Evolutionary conservation across 1,284 basidiomycete species (phyloP), one percentile per base, ranked within the genome.

Genomic region (Sporisorium scitamineum): DNA sequence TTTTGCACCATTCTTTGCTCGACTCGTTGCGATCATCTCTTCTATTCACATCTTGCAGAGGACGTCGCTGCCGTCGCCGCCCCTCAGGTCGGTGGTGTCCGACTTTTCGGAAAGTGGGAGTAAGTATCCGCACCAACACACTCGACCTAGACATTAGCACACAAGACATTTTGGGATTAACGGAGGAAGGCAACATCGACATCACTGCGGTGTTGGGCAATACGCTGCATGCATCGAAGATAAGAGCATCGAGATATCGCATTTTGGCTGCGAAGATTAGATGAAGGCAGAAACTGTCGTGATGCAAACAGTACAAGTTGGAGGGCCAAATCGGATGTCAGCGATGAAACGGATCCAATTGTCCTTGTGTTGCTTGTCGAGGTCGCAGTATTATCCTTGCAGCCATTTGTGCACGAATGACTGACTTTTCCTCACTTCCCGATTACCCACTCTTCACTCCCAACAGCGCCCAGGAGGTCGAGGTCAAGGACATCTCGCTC

Each of bases 401-500:
- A 50, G 29, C 16, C n/a, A n/a, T 11, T 29, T 48, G 3, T 18
- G 22, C 37, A 61, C 52, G 37, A 53, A 22, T 37, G 37, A 64
- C 65, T 73, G 61, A 73, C 65, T 51, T 13, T 61, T 22, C 5
- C 37, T 27, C 13, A 16, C 31, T 20, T 34, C 20, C 20, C 8
- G 3, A 18, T 37, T 61, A 10, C 34, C 26, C 39, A 59, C 57
- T 57, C 9, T 55, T 44, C 55, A 53, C 55, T 34, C 60, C 22
- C 54, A 31, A 69, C 78, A 79, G 78, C 70, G 67, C 68, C 48
- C 83, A 70, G 85, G 97, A 95, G 87, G 93, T 97, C 80, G 95
- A 99, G 88, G 94, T 97, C 86, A 97, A 97, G 90, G 97, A 99
- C 87, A 99, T 99, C 78, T 86, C 83, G 56, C 77, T 84, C 45